phyloP scores from a whole-genome alignment of 345 rosid species.

The Heritiera fomes region DNA sequence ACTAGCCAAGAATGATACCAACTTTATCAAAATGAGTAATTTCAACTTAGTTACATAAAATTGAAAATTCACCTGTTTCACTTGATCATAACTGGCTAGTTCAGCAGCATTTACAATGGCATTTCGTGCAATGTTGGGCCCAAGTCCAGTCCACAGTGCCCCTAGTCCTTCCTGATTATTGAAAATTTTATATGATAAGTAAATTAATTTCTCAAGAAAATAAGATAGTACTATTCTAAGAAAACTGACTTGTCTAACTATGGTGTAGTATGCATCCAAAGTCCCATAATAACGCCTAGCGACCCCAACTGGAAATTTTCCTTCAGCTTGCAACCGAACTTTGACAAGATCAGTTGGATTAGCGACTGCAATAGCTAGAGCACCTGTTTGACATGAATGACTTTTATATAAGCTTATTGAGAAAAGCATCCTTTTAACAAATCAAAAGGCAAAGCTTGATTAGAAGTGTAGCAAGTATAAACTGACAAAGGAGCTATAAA shows the following conservation, averaged over 20 bases:
- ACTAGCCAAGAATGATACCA: background rate
- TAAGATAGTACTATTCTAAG: background rate
- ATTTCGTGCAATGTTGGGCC: constrained; percentile 92
- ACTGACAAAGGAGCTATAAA: background rate
- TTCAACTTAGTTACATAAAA: background rate
- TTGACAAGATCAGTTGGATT: constrained; percentile 98
- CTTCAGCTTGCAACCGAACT: constrained; percentile 94
- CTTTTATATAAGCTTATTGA: constrained; percentile 2
- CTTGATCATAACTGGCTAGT: constrained; percentile 96
- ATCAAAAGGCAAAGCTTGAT: background rate
- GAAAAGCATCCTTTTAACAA: background rate
- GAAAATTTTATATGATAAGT: constrained; percentile 7
- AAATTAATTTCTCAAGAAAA: constrained; percentile 4
- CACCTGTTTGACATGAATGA: constrained; percentile 54
- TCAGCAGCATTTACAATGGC: constrained; percentile 98
- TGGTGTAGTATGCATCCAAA: constrained; percentile 75
- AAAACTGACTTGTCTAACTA: constrained; percentile 66
- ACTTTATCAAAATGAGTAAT: background rate
- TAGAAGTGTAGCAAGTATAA: constrained; percentile 11
- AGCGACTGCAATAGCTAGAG: constrained; percentile 81
- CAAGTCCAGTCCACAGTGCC: constrained; percentile 95
- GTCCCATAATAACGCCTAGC: constrained; percentile 91
- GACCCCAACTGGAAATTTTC: constrained; percentile 83
- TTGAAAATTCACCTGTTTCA: constrained; percentile 53
- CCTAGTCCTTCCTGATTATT: constrained; percentile 69